Base-by-base conservation (phyloP, 2,329 filamentous ascomycete species). In the Colletotrichum trifolii region DNA sequence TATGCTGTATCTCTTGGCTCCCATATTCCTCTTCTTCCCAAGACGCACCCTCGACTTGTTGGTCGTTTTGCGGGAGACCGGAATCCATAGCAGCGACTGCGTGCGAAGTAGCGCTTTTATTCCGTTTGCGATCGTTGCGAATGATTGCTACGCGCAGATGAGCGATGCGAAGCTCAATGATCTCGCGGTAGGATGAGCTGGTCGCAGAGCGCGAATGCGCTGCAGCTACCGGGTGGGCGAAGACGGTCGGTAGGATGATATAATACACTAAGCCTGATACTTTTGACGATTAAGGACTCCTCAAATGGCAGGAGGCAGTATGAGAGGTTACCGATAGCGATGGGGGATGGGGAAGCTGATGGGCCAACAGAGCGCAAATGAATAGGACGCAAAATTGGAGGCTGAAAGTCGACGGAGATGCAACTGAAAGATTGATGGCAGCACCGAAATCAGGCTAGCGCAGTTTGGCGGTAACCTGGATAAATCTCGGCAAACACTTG, bases 11-110 rank as follows among this genome's bases (percentile, higher is more conserved):
- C 77, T 86, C 82, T 72, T 83, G 82, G 73, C 81, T 80, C 72
- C 79, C 83, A 77, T 82, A 82, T 77, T 83, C 82, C 78, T 82
- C 80, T 75, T 83, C 81, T 73, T 79, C 81, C 82, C 84, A 87
- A 69, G 80, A 74, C 75, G 73, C 76, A 73, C 78, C 78, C 70
- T 79, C 77, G 67, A 78, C 76, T 68, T 60, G 40, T 55, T 69
- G 56, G 58, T 42, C 67, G 65, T 62, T 68, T 54, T 66, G 60
- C 47, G 49, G 65, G 58, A 55, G 57, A 50, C 68, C 67, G 57
- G 67, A 54, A 50, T 67, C 60, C 67, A 67, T 67, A 55, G 48
- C 47, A 59, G 34, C 40, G 42, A 40, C 7, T 34, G 35, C n/a
- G n/a, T n/a, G n/a, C 13, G 33, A 38, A n/a, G 8, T 6, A 10